Conservation (phyloP, 768 basidiomycete species). For the Amanita inopinata region DNA sequence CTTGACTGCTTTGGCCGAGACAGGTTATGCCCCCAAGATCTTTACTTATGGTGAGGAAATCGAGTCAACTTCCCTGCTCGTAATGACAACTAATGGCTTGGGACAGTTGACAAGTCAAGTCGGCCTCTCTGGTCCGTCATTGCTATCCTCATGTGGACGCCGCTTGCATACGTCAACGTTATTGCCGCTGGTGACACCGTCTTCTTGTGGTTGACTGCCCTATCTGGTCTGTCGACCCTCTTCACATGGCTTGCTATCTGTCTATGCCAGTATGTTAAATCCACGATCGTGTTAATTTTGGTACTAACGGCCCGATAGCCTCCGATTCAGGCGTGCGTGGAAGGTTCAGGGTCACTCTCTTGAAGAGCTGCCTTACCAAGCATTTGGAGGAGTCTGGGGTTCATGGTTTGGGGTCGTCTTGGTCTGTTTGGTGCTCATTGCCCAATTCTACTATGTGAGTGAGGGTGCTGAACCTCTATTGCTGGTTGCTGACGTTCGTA, state of each 20-base stretch:
- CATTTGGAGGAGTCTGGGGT: slow-evolving; percentile 33
- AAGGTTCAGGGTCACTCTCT: slow-evolving; percentile 31
- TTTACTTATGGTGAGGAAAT: slow-evolving; percentile 25
- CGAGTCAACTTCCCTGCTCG: not conserved
- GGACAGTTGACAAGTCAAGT: slow-evolving; percentile 32
- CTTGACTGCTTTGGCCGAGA: slow-evolving; percentile 35
- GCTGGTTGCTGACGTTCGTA: not conserved
- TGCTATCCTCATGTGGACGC: slow-evolving; percentile 26
- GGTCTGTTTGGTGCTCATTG: slow-evolving; percentile 29
- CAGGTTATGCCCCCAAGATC: slow-evolving; percentile 35
- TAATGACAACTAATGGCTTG: too few relatives aligned
- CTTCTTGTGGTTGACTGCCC: slow-evolving; percentile 34
- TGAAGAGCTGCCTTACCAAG: slow-evolving; percentile 35
- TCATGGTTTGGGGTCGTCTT: slow-evolving; percentile 37
- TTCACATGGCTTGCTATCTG: slow-evolving; percentile 38
- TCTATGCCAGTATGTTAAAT: slow-evolving; percentile 30
- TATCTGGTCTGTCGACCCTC: slow-evolving; percentile 37
- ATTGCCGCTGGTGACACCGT: slow-evolving; percentile 25
- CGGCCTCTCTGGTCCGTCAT: slow-evolving; percentile 35
- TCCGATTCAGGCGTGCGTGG: slow-evolving; percentile 38
- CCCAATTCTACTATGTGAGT: slow-evolving; percentile 35
- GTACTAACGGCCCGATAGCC: slow-evolving; percentile 16
- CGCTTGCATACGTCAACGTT: slow-evolving; percentile 32
- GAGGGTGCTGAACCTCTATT: not conserved
- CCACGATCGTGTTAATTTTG: not conserved